Evolutionary conservation across 1,284 basidiomycete genomes (phyloP), one percentile per base, ranked within the genome.

Genomic region (Irpex sp.): DNA sequence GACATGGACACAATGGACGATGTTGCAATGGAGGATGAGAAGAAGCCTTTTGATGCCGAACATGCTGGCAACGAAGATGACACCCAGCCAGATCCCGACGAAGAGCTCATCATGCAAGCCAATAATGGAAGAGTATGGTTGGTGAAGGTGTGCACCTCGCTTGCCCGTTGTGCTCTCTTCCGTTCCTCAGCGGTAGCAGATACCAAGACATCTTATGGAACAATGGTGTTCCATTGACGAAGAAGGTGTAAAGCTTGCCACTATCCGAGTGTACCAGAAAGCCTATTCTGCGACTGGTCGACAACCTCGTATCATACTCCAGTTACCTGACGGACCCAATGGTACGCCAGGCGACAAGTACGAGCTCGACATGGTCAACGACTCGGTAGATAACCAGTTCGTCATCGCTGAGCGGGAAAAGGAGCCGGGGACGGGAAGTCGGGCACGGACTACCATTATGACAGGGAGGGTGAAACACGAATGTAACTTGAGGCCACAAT

Each of bases 401-500:
- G 89, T 92, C 52, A 81, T 92, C 47, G 89, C 90, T 0, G 89
- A 92, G 73, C 82, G 87, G 51, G 87, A 87, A 21, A 91, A 89
- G 69, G 85, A 87, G 64, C 74, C 84, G 2, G 80, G 82, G 5
- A 77, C 84, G 13, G 77, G 72, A 40, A 74, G 70, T 58, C 81
- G 88, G 15, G 85, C 88, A 31, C 83, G 89, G 49, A 89, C 86
- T 59, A 92, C 90, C 2, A 88, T 91, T 62, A 76, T 91, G 62
- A 89, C 88, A 0, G 91, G 91, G 5, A 81, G 86, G 26, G 84
- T 93, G 54, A 89, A 89, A 69, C 89, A 92, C 73, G 89, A 92
- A 66, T 90, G 87, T 69, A 85, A 84, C 62, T 72, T 92, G 40
- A 81, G 86, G 2, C 90, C 89, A 0, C 75, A 82, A 31, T 85